These are phyloP conservation scores for Leishmania turanica DNA, from an alignment of 208 protist species.

Conservation along the genomic window DNA sequence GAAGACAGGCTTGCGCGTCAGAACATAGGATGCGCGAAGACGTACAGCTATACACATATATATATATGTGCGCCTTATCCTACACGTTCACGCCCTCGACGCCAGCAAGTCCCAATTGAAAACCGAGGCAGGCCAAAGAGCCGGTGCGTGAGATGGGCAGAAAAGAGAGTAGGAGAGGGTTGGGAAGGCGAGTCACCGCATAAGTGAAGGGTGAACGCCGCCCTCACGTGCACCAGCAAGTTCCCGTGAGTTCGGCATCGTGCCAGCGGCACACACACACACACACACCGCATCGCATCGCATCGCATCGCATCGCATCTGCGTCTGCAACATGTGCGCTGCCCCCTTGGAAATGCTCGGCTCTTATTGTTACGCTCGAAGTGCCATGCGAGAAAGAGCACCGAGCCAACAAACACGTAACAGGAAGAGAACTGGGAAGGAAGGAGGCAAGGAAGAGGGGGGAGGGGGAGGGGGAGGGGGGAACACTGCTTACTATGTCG, in stretches of 20 bases:
- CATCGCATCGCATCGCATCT: not conserved
- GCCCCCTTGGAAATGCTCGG: not conserved
- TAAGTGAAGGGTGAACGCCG: not conserved
- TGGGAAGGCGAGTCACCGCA: not conserved
- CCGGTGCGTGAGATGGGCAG: not conserved
- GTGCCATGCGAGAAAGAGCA: too few relatives aligned
- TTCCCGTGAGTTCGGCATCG: not conserved
- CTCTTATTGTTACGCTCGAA: too few relatives aligned
- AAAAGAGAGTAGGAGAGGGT: not conserved
- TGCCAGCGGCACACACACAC: not conserved
- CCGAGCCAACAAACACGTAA: too few relatives aligned
- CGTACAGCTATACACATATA: not conserved
- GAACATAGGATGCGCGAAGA: not conserved
- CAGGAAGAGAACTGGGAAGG: not conserved
- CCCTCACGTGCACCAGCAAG: not conserved
- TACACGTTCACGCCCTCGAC: not conserved
- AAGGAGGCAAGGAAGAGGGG: not conserved
- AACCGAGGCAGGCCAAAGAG: not conserved
- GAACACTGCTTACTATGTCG: too few relatives aligned
- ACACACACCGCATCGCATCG: too few relatives aligned
- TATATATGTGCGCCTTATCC: not conserved
- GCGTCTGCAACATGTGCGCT: not conserved
- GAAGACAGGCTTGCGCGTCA: not conserved
- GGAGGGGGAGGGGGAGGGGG: too few relatives aligned
- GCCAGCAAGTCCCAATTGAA: not conserved